Evolutionary conservation across 2,329 filamentous ascomycete genomes (phyloP).

Genomic region (Monascus ruber): DNA sequence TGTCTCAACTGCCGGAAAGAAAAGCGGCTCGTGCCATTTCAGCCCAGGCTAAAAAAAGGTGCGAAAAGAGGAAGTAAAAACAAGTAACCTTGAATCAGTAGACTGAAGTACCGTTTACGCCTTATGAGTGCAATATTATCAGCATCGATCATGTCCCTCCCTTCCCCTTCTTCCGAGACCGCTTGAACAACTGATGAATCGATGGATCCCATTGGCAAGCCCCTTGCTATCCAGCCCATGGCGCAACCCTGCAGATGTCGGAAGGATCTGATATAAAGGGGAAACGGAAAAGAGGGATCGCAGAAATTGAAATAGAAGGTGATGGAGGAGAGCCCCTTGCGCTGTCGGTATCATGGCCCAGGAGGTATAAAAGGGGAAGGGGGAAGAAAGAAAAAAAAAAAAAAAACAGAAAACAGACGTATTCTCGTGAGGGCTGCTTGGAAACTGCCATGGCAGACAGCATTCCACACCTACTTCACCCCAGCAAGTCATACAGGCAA

Average conservation of each 20-base stretch:
- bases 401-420: slow-evolving; percentile 4
- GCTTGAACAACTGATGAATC: not conserved
- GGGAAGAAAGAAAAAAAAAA: slow-evolving; percentile 6
- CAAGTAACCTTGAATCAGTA: slow-evolving; percentile 6
- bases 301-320: slow-evolving; percentile 2
- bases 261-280: slow-evolving; percentile 3
- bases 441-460: slow-evolving; percentile 6
- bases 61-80: not conserved
- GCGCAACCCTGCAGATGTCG: not conserved
- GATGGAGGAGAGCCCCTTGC: not conserved
- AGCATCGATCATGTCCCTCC: slow-evolving; percentile 1
- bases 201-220: not conserved
- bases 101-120: slow-evolving; percentile 14
- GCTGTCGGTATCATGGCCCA: not conserved
- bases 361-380: slow-evolving; percentile 5
- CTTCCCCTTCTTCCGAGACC: not conserved
- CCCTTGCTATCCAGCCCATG: slow-evolving; percentile 1
- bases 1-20: not conserved
- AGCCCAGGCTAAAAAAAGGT: slow-evolving; percentile 5
- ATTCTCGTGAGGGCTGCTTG: slow-evolving; percentile 5
- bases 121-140: slow-evolving; percentile 11
- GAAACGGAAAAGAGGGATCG: slow-evolving; percentile 3
- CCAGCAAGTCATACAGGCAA: no score
- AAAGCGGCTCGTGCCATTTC: slow-evolving; percentile 4
- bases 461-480: not conserved